phyloP scores from a whole-genome alignment of 2,329 filamentous ascomycete genomes.

The Lasiodiplodia citricola region DNA sequence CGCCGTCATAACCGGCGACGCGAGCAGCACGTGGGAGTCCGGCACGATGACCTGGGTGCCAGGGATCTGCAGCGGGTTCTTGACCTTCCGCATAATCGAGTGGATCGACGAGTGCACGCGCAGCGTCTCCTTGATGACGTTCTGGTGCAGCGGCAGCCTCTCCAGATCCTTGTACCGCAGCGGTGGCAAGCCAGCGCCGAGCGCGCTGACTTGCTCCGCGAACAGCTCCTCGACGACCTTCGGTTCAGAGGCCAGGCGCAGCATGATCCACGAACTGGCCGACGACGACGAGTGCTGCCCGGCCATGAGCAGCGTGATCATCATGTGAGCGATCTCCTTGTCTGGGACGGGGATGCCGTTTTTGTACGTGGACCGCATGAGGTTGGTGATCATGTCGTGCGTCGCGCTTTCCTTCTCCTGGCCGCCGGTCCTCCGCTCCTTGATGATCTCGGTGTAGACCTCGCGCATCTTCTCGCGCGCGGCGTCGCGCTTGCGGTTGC shows the following conservation, averaged over 20 bases:
- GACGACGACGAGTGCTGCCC: constrained; percentile 84
- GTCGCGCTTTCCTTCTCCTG: constrained; percentile 46
- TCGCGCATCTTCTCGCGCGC: constrained; percentile 77
- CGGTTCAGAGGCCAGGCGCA: constrained; percentile 74
- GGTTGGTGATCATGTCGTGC: constrained; percentile 78
- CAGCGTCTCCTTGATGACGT: constrained; percentile 85
- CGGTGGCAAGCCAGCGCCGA: constrained; percentile 67
- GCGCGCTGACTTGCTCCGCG: constrained; percentile 72
- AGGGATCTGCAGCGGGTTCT: constrained; percentile 77
- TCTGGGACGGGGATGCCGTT: constrained; percentile 74
- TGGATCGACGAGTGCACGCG: constrained; percentile 86
- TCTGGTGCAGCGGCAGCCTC: constrained; percentile 76
- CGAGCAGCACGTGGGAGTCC: constrained; percentile 74
- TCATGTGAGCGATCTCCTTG: constrained; percentile 80
- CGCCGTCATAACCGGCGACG: constrained; percentile 77
- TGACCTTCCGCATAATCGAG: constrained; percentile 86
- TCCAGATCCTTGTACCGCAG: constrained; percentile 75
- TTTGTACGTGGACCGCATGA: constrained; percentile 81
- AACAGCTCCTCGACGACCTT: constrained; percentile 77
- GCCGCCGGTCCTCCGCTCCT: constrained; percentile 54
- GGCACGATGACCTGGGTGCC: constrained; percentile 80
- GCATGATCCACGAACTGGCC: constrained; percentile 78
- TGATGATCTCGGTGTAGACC: constrained; percentile 78
- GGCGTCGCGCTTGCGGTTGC: constrained; percentile 75
- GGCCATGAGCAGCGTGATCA: constrained; percentile 86